These are phyloP conservation scores for Eucalyptus guilfoylei DNA, from an alignment of 345 rosid species.

Conservation along the genomic window DNA sequence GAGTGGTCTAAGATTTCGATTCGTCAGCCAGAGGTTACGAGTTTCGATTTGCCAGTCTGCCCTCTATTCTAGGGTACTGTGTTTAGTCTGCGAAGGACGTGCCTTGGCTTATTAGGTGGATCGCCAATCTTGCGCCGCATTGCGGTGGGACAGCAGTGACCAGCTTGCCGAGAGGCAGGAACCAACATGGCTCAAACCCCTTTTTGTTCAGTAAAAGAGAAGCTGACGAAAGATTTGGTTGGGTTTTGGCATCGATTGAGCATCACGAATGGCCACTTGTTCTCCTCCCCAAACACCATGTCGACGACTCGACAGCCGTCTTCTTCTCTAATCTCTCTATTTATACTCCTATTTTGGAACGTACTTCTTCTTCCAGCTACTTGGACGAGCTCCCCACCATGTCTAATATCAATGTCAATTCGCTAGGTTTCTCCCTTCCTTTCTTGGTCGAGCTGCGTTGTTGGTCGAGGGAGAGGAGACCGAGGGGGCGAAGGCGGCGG, in stretches of 20 bases:
- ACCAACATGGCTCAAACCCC: neutral
- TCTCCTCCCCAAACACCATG: no score
- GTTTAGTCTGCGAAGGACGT: neutral
- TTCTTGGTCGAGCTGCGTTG: no score
- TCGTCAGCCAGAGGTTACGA: neutral
- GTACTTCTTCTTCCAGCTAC: neutral
- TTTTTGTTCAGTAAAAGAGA: neutral
- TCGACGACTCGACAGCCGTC: no score
- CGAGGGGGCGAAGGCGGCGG: neutral
- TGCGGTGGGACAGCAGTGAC: no score
- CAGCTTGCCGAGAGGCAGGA: neutral
- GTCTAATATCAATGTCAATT: neutral
- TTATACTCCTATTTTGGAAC: no score
- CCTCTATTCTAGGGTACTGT: neutral
- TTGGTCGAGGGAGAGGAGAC: no score
- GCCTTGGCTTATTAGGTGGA: neutral
- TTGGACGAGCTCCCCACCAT: neutral
- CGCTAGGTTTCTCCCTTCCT: no score
- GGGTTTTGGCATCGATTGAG: neutral
- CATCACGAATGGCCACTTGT: neutral
- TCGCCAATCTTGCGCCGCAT: neutral
- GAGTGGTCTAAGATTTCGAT: neutral
- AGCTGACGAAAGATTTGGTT: neutral
- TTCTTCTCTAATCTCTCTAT: no score
- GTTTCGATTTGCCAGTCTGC: neutral